These are phyloP conservation scores for Rhodosorus marinus DNA, from an alignment of 23 red algal genomes.

Conservation along the genomic window DNA sequence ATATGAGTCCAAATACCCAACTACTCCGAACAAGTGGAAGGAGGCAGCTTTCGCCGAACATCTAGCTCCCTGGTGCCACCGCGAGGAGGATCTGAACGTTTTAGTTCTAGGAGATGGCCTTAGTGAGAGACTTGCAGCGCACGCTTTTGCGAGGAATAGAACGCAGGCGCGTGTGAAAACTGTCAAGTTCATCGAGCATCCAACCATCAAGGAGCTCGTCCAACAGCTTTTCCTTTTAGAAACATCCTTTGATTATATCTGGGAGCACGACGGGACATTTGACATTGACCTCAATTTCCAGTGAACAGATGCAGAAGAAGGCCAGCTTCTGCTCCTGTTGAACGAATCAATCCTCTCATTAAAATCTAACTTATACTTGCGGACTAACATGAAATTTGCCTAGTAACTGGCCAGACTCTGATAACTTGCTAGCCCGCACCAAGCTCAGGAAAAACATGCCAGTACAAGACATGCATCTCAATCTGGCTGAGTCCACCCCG, in stretches of 20 bases:
- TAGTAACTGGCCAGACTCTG: no score
- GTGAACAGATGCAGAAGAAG: no score
- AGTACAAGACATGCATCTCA: no score
- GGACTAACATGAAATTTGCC: no score
- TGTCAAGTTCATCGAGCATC: conserved; percentile 89
- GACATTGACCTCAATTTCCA: conserved; percentile 79
- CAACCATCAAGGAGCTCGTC: conserved; percentile 57
- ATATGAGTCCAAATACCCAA: conserved; percentile 65
- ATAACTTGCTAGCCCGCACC: no score
- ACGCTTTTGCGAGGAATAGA: conserved; percentile 33
- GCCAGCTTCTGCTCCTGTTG: no score
- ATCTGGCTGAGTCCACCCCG: no score
- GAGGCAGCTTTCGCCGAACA: conserved; percentile 65
- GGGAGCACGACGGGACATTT: conserved; percentile 63
- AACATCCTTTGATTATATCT: conserved; percentile 48
- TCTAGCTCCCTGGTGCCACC: conserved; percentile 23
- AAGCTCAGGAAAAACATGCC: no score
- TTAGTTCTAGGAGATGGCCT: conserved; percentile 74
- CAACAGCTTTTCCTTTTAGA: conserved; percentile 57
- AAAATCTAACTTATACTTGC: no score
- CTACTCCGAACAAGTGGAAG: conserved; percentile 84
- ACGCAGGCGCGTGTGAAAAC: conserved; percentile 58
- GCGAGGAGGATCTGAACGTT: conserved; percentile 55
- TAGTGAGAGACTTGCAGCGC: conserved; percentile 77
- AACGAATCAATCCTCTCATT: no score